Evolutionary conservation across 1,139 yeast species (phyloP).

Genomic region (Suhomyces ambrosiae): DNA sequence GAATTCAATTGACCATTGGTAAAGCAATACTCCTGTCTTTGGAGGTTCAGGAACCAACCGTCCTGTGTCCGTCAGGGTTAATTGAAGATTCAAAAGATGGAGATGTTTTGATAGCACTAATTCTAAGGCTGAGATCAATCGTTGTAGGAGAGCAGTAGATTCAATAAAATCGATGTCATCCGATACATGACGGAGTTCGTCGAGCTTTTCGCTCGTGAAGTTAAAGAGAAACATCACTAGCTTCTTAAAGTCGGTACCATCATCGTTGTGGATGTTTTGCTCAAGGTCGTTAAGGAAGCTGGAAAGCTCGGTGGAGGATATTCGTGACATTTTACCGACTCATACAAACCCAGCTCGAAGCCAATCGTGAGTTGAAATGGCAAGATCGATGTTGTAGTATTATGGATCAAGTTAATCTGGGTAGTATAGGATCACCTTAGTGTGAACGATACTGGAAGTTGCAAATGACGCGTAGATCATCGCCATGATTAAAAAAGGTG

Average conservation of each 20-base stretch:
- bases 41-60: slow-evolving; percentile 1
- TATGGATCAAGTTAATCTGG: no score
- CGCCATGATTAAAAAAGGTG: no score
- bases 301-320: slow-evolving; percentile 12
- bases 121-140: slow-evolving; percentile 32
- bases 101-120: slow-evolving; percentile 32
- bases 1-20: slow-evolving; percentile 38
- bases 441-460: no score
- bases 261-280: slow-evolving; percentile 34
- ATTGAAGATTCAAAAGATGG: slow-evolving; percentile 26
- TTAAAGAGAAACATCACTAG: slow-evolving; percentile 37
- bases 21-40: slow-evolving; percentile 17
- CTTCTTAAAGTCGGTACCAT: slow-evolving; percentile 40
- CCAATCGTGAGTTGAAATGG: no score
- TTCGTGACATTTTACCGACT: slow-evolving; percentile 9
- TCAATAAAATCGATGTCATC: slow-evolving; percentile 6
- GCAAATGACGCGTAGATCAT: no score
- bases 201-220: slow-evolving; percentile 31
- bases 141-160: slow-evolving; percentile 23
- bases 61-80: slow-evolving; percentile 16
- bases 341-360: no score
- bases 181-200: slow-evolving; percentile 7
- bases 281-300: slow-evolving; percentile 40
- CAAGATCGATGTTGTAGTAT: no score
- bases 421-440: no score